Percentiles rank a stretch among this genome's conserved stretches.
Conservation (phyloP, 2,329 filamentous ascomycete species). For the Zopfia rhizophila region DNA sequence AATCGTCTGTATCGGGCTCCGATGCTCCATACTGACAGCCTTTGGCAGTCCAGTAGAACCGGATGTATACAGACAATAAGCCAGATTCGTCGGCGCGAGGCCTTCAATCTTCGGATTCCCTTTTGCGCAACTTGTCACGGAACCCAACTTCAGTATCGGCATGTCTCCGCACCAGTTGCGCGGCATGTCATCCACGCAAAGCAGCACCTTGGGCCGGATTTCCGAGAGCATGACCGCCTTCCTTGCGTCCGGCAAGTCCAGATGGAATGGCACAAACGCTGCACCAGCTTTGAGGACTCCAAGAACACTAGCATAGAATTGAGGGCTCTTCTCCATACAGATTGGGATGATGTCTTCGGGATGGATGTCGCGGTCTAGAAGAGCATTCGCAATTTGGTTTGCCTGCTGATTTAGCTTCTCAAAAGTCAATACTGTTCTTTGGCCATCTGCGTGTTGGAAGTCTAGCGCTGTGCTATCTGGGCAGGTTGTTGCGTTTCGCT, state of each 20-base stretch:
- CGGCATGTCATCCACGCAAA: conserved; percentile 24
- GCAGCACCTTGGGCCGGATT: conserved; percentile 40
- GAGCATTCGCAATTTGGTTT: conserved; percentile 45
- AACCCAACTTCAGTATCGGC: conserved; percentile 27
- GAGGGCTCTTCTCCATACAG: conserved; percentile 45
- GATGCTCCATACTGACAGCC: conserved; percentile 56
- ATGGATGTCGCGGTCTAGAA: conserved; percentile 33
- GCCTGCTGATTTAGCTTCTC: conserved; percentile 39
- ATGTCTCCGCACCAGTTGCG: conserved; percentile 21
- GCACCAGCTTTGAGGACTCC: conserved; percentile 54
- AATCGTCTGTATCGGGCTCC: conserved; percentile 54
- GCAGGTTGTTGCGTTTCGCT: conserved; percentile 41
- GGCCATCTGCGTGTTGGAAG: conserved; percentile 46
- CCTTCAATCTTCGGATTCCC: conserved; percentile 38
- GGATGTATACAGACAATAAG: conserved; percentile 58
- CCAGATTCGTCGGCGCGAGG: conserved; percentile 43
- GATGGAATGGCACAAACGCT: conserved; percentile 51
- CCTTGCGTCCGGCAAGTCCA: conserved; percentile 45
- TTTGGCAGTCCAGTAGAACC: conserved; percentile 57
- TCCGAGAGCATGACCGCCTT: conserved; percentile 49
- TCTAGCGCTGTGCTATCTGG: conserved; percentile 50
- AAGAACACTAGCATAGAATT: conserved; percentile 51
- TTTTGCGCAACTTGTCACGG: conserved; percentile 15
- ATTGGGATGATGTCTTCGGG: conserved; percentile 49
- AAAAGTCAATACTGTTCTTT: conserved; percentile 47